A percentile compares a stretch with the other conserved stretches of the same genome.
These are phyloP conservation scores for Exophiala bonariae DNA, from an alignment of 2,329 filamentous ascomycete species.

Conservation along the genomic window DNA sequence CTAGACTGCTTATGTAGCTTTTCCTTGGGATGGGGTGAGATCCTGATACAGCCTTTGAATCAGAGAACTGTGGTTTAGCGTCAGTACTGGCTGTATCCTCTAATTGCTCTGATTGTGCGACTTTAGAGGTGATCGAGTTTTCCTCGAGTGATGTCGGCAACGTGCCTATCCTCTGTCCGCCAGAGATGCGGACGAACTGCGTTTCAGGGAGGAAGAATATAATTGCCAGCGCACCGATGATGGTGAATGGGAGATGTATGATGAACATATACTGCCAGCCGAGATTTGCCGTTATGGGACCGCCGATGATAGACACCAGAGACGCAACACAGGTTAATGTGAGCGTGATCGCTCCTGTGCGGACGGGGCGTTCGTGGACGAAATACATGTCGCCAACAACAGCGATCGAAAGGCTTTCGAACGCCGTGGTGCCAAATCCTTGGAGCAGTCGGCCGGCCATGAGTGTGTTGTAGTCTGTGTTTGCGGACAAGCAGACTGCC, in stretches of 20 bases:
- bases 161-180: constrained; percentile 33
- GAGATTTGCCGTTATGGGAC: constrained; percentile 42
- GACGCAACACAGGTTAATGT: constrained; percentile 41
- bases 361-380: constrained; percentile 44
- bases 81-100: constrained; percentile 41
- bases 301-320: constrained; percentile 41
- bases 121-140: constrained; percentile 39
- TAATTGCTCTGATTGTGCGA: constrained; percentile 44
- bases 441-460: constrained; percentile 19
- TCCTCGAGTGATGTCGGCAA: constrained; percentile 41
- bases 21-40: too few relatives aligned
- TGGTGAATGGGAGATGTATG: constrained; percentile 4
- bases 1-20: constrained; percentile 3
- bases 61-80: constrained; percentile 18
- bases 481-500: constrained; percentile 11
- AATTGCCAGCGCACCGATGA: constrained; percentile 38
- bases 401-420: constrained; percentile 41
- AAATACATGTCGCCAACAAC: constrained; percentile 47
- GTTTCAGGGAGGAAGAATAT: constrained; percentile 42
- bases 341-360: constrained; percentile 43
- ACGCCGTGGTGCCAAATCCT: constrained; percentile 37
- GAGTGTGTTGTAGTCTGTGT: constrained; percentile 24
- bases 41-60: too few relatives aligned
- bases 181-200: constrained; percentile 34
- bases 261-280: constrained; percentile 10